Evolutionary conservation across 108 stramenopile genomes (phyloP).

Genomic region (Cyclotella cryptica): DNA sequence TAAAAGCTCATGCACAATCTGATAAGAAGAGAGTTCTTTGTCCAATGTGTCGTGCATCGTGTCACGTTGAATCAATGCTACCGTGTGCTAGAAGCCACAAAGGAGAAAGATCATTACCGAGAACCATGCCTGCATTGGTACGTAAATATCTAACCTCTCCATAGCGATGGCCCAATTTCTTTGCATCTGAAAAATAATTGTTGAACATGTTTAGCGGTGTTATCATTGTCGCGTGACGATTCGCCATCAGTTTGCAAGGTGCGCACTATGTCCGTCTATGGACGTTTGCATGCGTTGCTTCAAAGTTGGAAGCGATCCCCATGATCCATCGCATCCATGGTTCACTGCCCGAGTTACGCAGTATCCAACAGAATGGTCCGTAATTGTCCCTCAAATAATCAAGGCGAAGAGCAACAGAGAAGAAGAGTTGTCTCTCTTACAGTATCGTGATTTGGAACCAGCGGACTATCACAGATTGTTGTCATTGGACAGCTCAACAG

Average conservation of each 20-base stretch:
- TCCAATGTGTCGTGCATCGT: slow-evolving; percentile 13
- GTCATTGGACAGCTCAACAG: slow-evolving; percentile 13
- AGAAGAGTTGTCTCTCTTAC: slow-evolving; percentile 4
- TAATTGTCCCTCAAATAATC: neutral
- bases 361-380: slow-evolving; percentile 22
- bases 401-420: neutral
- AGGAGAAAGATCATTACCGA: neutral
- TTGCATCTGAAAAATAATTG: too few species aligned
- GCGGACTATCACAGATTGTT: slow-evolving; percentile 12
- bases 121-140: slow-evolving; percentile 3
- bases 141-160: neutral
- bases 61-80: neutral
- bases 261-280: slow-evolving; percentile 16
- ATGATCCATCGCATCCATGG: slow-evolving; percentile 22
- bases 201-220: neutral
- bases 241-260: slow-evolving; percentile 5
- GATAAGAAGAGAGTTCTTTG: slow-evolving; percentile 1
- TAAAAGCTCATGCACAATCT: slow-evolving; percentile 9
- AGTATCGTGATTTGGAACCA: slow-evolving; percentile 8
- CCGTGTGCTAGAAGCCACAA: neutral
- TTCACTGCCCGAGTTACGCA: slow-evolving; percentile 5
- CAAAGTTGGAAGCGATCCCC: neutral
- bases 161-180: neutral
- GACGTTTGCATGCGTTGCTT: slow-evolving; percentile 20
- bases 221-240: slow-evolving; percentile 7